phyloP scores from a whole-genome alignment of 208 protist species.

The Crithidia sp. region DNA sequence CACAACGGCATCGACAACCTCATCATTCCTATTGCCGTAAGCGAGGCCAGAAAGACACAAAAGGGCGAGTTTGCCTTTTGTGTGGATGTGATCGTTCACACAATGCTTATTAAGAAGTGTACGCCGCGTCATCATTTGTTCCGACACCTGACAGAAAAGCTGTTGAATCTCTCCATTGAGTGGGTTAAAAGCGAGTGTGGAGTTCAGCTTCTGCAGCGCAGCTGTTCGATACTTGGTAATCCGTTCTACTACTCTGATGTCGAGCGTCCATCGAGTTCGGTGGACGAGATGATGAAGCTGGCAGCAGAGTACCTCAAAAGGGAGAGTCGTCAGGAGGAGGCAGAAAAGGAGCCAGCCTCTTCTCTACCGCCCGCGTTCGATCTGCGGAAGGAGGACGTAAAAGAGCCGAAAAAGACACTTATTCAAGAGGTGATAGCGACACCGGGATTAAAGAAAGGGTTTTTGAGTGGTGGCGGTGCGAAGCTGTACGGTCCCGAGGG shows the following conservation, averaged over 20 bases:
- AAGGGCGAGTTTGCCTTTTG: slow-evolving; percentile 40
- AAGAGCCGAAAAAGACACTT: slow-evolving; percentile 38
- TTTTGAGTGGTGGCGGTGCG: slow-evolving; percentile 42
- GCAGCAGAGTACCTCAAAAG: slow-evolving; percentile 30
- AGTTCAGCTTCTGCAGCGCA: slow-evolving; percentile 40
- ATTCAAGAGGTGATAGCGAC: slow-evolving; percentile 63
- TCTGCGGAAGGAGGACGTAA: not conserved
- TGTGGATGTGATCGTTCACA: slow-evolving; percentile 86
- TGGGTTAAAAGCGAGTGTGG: slow-evolving; percentile 86
- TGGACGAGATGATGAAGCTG: slow-evolving; percentile 31
- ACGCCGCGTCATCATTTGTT: slow-evolving; percentile 41
- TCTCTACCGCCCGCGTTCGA: slow-evolving; percentile 28
- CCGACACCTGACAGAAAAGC: slow-evolving; percentile 64
- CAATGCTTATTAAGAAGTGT: slow-evolving; percentile 59
- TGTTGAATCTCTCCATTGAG: slow-evolving; percentile 65
- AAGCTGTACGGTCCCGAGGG: slow-evolving; percentile 67
- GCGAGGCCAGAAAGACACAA: slow-evolving; percentile 27
- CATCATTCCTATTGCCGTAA: slow-evolving; percentile 86
- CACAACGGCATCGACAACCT: slow-evolving; percentile 85
- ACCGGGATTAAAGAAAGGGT: slow-evolving; percentile 75
- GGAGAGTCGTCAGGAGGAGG: slow-evolving; percentile 2
- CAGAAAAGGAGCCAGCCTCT: not conserved
- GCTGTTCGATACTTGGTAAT: slow-evolving; percentile 48
- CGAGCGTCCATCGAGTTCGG: not conserved
- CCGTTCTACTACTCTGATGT: slow-evolving; percentile 41